phyloP scores from a whole-genome alignment of 495 filamentous ascomycete species.

The Mytilinidion resinicola region DNA sequence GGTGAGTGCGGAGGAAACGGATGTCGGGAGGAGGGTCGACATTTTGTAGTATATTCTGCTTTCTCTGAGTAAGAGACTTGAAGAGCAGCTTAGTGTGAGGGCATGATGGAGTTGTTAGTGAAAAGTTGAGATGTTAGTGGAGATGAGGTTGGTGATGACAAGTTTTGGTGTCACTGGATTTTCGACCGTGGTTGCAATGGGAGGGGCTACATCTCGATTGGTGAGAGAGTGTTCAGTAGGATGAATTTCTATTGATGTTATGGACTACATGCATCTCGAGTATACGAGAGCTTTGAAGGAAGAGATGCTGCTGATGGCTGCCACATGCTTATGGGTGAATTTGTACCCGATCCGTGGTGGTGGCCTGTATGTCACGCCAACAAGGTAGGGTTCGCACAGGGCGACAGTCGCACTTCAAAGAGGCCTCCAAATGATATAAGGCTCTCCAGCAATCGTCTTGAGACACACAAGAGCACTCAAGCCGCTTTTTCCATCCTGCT shows the following conservation, averaged over 20 bases:
- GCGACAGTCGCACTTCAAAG: too few species aligned
- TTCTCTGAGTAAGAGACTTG: too few species aligned
- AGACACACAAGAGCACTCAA: too few species aligned
- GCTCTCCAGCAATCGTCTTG: too few species aligned
- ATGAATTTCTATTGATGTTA: too few species aligned
- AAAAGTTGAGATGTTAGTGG: background rate
- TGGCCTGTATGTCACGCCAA: background rate
- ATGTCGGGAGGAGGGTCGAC: slow-evolving; percentile 10
- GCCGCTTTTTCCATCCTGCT: background rate
- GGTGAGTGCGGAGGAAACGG: slow-evolving; percentile 15
- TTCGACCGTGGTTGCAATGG: too few species aligned
- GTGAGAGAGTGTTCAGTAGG: too few species aligned
- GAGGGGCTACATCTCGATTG: too few species aligned
- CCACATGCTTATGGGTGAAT: background rate
- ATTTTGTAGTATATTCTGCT: slow-evolving; percentile 11
- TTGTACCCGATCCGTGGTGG: background rate
- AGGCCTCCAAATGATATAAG: too few species aligned
- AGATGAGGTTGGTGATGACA: background rate
- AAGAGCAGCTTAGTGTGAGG: too few species aligned
- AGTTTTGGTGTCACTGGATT: too few species aligned
- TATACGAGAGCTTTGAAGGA: background rate
- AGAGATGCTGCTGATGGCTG: background rate
- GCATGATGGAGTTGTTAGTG: background rate
- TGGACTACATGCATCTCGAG: too few species aligned
- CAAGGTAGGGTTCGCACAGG: background rate